phyloP scores from a whole-genome alignment of 169 alveolate genomes.

The Plasmodium malariae region DNA sequence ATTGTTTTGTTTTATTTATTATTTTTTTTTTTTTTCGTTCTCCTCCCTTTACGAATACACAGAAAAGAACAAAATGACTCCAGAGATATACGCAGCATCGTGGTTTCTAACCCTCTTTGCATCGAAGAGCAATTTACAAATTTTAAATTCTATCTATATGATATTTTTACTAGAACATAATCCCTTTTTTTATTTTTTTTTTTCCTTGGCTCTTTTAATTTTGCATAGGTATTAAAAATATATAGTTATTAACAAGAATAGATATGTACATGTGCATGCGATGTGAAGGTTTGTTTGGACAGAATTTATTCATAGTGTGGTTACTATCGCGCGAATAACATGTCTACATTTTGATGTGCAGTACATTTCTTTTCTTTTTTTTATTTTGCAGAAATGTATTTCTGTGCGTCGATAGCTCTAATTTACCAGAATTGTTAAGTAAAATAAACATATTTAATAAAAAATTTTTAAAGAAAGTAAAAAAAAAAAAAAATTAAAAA shows the following conservation, averaged over 20 bases:
- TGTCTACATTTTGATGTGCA: background rate
- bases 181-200: slow-evolving; percentile 79
- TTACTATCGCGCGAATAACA: background rate
- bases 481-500: slow-evolving; percentile 18
- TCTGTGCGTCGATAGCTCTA: slow-evolving; percentile 68
- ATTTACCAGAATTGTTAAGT: slow-evolving; percentile 72
- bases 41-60: too few species aligned
- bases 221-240: slow-evolving; percentile 69
- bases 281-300: background rate
- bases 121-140: slow-evolving; percentile 78
- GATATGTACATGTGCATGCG: slow-evolving; percentile 33
- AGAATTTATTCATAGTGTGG: background rate
- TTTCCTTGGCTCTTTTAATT: slow-evolving; percentile 81
- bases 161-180: slow-evolving; percentile 77
- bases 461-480: slow-evolving; percentile 64
- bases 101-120: slow-evolving; percentile 85
- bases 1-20: too few species aligned
- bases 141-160: slow-evolving; percentile 78
- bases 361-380: background rate
- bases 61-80: slow-evolving; percentile 80
- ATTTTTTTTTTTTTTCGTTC: too few species aligned
- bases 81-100: slow-evolving; percentile 85
- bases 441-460: slow-evolving; percentile 69
- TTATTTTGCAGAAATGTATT: slow-evolving; percentile 52
- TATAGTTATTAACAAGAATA: background rate